These are phyloP conservation scores for Tylopilus rubrobrunneus DNA, from an alignment of 768 basidiomycete genomes.

Conservation along the genomic window DNA sequence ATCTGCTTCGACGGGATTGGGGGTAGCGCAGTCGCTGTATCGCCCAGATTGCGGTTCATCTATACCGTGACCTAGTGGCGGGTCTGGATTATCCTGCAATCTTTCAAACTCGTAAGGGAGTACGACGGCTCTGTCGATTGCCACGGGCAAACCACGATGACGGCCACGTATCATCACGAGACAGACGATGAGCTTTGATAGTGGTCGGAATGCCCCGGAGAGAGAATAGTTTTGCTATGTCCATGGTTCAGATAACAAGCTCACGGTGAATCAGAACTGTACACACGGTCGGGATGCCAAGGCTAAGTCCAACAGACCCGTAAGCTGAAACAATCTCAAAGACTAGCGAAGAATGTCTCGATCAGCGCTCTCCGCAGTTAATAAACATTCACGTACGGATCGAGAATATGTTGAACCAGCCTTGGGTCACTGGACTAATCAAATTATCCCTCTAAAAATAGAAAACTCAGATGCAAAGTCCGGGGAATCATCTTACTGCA, in stretches of 20 bases:
- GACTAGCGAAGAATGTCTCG: slow-evolving; percentile 37
- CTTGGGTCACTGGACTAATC: slow-evolving; percentile 45
- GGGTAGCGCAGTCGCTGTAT: neutral
- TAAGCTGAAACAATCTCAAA: slow-evolving; percentile 89
- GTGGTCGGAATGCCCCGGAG: slow-evolving; percentile 67
- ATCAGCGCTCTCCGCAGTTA: neutral
- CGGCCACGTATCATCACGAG: slow-evolving; percentile 92
- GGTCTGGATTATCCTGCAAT: slow-evolving; percentile 12
- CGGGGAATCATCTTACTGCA: slow-evolving; percentile 11
- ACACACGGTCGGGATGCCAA: slow-evolving; percentile 79
- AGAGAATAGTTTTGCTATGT: slow-evolving; percentile 76
- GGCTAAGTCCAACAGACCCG: slow-evolving; percentile 83
- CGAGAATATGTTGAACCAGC: slow-evolving; percentile 84
- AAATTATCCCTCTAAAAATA: slow-evolving; percentile 52
- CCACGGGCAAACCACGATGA: slow-evolving; percentile 84
- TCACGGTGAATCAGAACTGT: neutral
- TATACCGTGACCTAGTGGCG: neutral
- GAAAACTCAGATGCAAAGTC: neutral
- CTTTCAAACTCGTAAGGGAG: slow-evolving; percentile 63
- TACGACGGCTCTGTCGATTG: slow-evolving; percentile 84
- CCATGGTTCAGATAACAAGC: neutral
- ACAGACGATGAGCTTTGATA: slow-evolving; percentile 86
- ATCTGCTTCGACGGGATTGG: neutral
- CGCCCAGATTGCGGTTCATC: slow-evolving; percentile 14
- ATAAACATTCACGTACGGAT: slow-evolving; percentile 49